Evolutionary conservation across 2,329 filamentous ascomycete genomes (phyloP), one percentile per base, ranked within the genome.

Genomic region (Lecanicillium sp.): DNA sequence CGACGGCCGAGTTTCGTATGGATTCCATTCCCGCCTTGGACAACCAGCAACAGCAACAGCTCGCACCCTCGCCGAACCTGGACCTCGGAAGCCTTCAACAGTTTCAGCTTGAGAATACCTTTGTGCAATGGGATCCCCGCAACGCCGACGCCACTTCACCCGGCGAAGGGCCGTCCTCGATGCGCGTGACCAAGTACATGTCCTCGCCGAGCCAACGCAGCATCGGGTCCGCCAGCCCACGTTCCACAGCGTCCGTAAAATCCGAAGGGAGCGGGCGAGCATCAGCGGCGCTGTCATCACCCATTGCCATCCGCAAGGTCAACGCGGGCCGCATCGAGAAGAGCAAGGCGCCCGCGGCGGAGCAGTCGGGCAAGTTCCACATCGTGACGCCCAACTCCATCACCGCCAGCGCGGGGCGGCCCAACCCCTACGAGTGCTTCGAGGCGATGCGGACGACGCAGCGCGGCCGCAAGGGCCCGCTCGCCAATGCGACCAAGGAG

Each of bases 381-480:
- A 75, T 79, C 50, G 69, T 79, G 47, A 79, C 75, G 1, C 75
- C 76, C 4, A 72, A 68, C 32, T 71, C 72, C 20, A 77, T 79
- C 60, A 71, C 66, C 54, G 71, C 73, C n/a, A 69, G 72, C 45
- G 67, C 69, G 15, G 73, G 72, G 39, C 71, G 68, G 35, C 67
- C 70, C 35, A 78, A 77, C 56, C 70, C 70, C 2, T 79, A 71
- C 51, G 75, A 79, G 50, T 78, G 75, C 54, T 74, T 78, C 56
- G 75, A 79, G 55, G 70, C 69, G 14, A 68, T 74, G 63, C 67
- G 73, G 20, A 69, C 71, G 5, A 73, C 74, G 7, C 75, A 78
- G 52, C 70, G 74, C 47, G 77, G 77, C 2, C 69, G 77, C 44
- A 80, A 80, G 56, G 77, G 77, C 0, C 76, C 77, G 1, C 60